These are phyloP conservation scores for Trichoderma atroviride DNA, from an alignment of 2,329 filamentous ascomycete genomes.

Conservation along the genomic window DNA sequence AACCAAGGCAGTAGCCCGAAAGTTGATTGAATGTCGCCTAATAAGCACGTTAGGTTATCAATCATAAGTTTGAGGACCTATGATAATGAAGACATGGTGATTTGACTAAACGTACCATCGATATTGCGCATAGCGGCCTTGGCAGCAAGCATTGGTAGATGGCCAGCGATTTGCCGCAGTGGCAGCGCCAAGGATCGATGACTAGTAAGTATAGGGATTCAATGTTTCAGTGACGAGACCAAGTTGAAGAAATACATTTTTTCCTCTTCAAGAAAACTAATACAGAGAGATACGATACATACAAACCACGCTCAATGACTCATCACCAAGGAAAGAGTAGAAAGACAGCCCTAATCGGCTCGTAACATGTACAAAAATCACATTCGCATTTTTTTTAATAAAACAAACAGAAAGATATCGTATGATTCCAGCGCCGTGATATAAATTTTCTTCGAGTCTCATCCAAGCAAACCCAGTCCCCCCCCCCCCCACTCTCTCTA, in stretches of 20 bases:
- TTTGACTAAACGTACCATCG: background rate
- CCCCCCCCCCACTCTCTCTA: background rate
- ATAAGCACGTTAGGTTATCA: background rate
- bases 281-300: conserved; percentile 6
- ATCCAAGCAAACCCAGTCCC: background rate
- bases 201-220: background rate
- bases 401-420: conserved; percentile 3
- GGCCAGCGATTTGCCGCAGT: too few species aligned
- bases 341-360: background rate
- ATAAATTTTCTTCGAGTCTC: conserved; percentile 8
- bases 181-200: background rate
- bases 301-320: background rate
- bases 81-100: too few species aligned
- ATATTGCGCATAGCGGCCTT: background rate
- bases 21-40: background rate
- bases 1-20: background rate
- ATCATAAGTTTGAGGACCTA: background rate
- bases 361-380: background rate
- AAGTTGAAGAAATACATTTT: background rate
- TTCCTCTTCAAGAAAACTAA: background rate
- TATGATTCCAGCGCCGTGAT: conserved; percentile 6
- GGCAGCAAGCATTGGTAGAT: too few species aligned
- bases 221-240: background rate
- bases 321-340: background rate
- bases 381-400: conserved; percentile 1